Conservation (phyloP, 371 early-diverging fungal genomes). For the Mucor indicus region DNA sequence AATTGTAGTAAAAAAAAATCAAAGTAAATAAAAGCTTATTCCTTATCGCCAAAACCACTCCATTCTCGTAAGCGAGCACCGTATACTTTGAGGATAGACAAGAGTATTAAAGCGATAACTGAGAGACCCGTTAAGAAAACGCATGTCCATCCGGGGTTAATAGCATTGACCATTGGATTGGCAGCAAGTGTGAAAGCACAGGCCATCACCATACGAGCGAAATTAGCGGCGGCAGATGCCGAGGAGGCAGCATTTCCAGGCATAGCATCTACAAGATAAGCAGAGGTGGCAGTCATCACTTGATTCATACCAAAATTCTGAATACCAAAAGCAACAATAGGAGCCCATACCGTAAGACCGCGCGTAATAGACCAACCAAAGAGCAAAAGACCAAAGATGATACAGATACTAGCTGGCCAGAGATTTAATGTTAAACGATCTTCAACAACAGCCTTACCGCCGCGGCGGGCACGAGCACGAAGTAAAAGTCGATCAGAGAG, state of each 20-base stretch:
- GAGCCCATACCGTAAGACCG: conserved; percentile 24
- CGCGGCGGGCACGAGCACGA: conserved; percentile 31
- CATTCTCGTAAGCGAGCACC: conserved; percentile 6
- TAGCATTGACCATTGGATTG: conserved; percentile 11
- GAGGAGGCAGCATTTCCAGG: conserved; percentile 39
- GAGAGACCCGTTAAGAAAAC: conserved; percentile 13
- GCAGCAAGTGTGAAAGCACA: conserved; percentile 30
- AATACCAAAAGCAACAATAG: conserved; percentile 39
- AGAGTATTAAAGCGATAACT: conserved; percentile 8
- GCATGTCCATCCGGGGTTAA: conserved; percentile 15
- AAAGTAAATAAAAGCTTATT: too few species aligned
- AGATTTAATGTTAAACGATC: conserved; percentile 42
- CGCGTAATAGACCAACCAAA: conserved; percentile 43
- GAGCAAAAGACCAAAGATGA: conserved; percentile 33
- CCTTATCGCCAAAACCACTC: too few species aligned
- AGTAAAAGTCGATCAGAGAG: conserved; percentile 38
- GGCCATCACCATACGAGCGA: conserved; percentile 35
- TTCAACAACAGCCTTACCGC: conserved; percentile 33
- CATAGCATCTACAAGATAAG: conserved; percentile 38
- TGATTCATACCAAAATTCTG: conserved; percentile 46
- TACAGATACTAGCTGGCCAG: conserved; percentile 34
- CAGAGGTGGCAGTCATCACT: conserved; percentile 26
- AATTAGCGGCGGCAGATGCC: conserved; percentile 38
- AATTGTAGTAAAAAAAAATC: too few species aligned
- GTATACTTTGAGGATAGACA: conserved; percentile 10